Percentiles rank a stretch among this genome's conserved stretches.
phyloP scores from a whole-genome alignment of 2,329 filamentous ascomycete genomes.

The Graphilbum ipis-grandicollis region DNA sequence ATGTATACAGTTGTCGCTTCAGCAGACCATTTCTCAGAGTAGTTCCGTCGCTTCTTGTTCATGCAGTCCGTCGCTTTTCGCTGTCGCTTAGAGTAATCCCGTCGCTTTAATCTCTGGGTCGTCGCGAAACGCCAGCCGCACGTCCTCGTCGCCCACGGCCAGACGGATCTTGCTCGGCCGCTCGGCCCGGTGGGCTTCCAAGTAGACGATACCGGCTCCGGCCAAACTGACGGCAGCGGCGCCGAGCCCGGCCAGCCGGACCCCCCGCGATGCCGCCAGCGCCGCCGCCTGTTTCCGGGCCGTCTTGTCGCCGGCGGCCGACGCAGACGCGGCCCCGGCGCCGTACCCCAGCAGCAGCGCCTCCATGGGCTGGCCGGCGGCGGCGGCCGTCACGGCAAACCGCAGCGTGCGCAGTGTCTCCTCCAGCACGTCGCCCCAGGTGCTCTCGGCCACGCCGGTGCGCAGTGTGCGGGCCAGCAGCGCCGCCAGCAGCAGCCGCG shows the following conservation, averaged over 20 bases:
- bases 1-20: no score
- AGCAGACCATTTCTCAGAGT: no score
- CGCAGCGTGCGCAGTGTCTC: conserved; percentile 58
- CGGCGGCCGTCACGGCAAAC: conserved; percentile 30
- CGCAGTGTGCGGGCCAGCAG: conserved; percentile 63
- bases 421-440: conserved; percentile 76
- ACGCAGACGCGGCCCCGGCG: neutral
- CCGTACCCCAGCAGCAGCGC: conserved; percentile 24
- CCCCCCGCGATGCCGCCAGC: conserved; percentile 9
- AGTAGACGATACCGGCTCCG: conserved; percentile 70
- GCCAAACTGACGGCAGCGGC: conserved; percentile 66
- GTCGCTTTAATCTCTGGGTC: conserved; percentile 74
- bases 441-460: conserved; percentile 73
- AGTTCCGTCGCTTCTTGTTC: no score
- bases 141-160: conserved; percentile 77
- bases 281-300: conserved; percentile 3
- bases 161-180: conserved; percentile 75
- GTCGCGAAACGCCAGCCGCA: conserved; percentile 72
- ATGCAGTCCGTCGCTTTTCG: no score
- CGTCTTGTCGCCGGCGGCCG: no score
- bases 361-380: conserved; percentile 36
- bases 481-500: conserved; percentile 74
- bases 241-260: conserved; percentile 15
- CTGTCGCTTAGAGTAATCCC: no score
- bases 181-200: conserved; percentile 69